These are phyloP conservation scores for Protomyces inouyei DNA, from an alignment of 1,139 yeast genomes.

Conservation along the genomic window DNA sequence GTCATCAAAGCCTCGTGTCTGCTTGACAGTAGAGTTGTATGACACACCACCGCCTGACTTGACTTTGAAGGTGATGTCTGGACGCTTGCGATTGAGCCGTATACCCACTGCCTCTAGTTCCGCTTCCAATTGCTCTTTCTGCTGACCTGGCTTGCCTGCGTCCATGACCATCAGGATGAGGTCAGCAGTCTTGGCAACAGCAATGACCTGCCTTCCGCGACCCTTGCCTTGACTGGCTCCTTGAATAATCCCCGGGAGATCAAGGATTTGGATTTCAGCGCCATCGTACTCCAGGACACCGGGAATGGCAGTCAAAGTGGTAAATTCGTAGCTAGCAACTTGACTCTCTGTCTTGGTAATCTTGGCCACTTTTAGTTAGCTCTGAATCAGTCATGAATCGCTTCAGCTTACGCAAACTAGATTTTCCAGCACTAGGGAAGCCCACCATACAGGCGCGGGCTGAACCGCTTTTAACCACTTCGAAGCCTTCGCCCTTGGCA, in stretches of 20 bases:
- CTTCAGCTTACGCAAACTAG: conserved; percentile 55
- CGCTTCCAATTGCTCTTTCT: conserved; percentile 74
- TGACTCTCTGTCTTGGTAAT: conserved; percentile 92
- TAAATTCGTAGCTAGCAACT: conserved; percentile 91
- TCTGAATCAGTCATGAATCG: no score
- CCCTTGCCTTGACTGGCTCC: conserved; percentile 98
- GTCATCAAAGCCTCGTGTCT: conserved; percentile 78
- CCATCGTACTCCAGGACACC: conserved; percentile 73
- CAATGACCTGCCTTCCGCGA: conserved; percentile 92
- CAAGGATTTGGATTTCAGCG: conserved; percentile 93
- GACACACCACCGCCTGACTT: conserved; percentile 92
- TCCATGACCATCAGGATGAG: conserved; percentile 88
- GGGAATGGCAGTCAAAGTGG: conserved; percentile 93
- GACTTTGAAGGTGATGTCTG: conserved; percentile 71
- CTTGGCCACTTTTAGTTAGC: conserved; percentile 36
- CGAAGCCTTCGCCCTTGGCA: conserved; percentile 78
- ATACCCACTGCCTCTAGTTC: conserved; percentile 94
- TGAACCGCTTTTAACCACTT: conserved; percentile 87
- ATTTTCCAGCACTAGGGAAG: conserved; percentile 96
- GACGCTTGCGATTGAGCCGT: conserved; percentile 71
- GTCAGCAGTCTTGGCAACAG: conserved; percentile 87
- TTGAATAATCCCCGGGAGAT: conserved; percentile 92
- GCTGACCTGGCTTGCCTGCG: conserved; percentile 89
- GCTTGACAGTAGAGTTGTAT: conserved; percentile 62
- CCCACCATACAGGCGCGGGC: conserved; percentile 94